These are phyloP conservation scores for Nadsonia commutata DNA, from an alignment of 1,139 yeast genomes.

Conservation along the genomic window DNA sequence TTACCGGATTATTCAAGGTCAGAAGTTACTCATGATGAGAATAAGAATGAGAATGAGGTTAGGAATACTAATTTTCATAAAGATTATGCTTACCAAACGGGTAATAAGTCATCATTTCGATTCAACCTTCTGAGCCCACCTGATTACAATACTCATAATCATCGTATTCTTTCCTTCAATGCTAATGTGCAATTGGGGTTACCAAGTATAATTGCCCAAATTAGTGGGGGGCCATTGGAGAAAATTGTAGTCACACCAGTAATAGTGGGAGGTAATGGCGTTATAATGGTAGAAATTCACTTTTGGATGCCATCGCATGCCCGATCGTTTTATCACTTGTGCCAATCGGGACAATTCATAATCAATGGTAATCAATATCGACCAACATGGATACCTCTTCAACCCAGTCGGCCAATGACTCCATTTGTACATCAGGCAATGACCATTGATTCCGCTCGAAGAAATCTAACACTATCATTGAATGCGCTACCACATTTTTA, in stretches of 20 bases:
- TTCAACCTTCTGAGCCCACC: too few relatives aligned
- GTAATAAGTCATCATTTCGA: too few relatives aligned
- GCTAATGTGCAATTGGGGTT: background rate
- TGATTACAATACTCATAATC: too few relatives aligned
- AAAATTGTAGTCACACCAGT: background rate
- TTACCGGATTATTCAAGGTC: too few relatives aligned
- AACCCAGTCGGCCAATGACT: background rate
- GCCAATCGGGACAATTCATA: background rate
- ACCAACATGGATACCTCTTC: background rate
- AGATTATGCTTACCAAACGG: too few relatives aligned
- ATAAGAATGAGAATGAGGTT: too few relatives aligned
- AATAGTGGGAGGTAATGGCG: background rate
- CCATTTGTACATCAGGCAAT: background rate
- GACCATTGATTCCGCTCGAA: background rate
- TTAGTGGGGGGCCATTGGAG: background rate
- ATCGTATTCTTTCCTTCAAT: background rate
- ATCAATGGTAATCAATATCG: background rate
- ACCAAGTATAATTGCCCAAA: background rate
- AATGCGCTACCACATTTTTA: background rate
- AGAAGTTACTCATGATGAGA: too few relatives aligned
- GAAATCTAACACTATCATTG: background rate
- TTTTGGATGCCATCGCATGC: background rate
- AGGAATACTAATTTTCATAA: too few relatives aligned
- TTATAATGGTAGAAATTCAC: background rate
- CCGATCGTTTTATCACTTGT: background rate